Percentiles rank a stretch among this genome's conserved stretches.
Evolutionary conservation across 129 eudicot species (phyloP).

Genomic region (Gnaphalium uliginosum): DNA sequence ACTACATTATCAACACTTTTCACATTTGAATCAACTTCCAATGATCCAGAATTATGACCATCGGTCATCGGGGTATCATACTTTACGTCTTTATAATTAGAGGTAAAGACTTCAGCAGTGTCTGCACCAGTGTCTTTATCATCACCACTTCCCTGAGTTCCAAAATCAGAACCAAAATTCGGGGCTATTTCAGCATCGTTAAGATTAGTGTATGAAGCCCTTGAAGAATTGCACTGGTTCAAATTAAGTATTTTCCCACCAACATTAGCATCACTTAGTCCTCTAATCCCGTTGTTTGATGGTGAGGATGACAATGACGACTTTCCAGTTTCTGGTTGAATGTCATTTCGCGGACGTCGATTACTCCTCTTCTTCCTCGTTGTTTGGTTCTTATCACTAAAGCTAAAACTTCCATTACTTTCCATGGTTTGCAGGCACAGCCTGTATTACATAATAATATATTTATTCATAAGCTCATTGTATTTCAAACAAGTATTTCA

Average conservation of each 20-base stretch:
- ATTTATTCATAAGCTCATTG: neutral
- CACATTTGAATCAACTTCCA: slow-evolving; percentile 38
- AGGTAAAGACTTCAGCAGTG: neutral
- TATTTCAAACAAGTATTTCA: no score
- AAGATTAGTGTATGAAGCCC: slow-evolving; percentile 24
- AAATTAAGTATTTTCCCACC: slow-evolving; percentile 31
- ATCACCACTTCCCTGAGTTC: slow-evolving; percentile 23
- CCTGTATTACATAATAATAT: neutral
- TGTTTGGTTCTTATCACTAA: slow-evolving; percentile 36
- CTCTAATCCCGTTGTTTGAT: slow-evolving; percentile 47
- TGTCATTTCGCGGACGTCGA: slow-evolving; percentile 52
- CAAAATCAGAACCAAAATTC: slow-evolving; percentile 34
- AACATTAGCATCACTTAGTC: slow-evolving; percentile 46
- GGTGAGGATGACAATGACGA: slow-evolving; percentile 50
- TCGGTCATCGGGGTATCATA: slow-evolving; percentile 25
- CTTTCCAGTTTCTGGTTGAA: slow-evolving; percentile 40
- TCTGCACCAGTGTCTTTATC: slow-evolving; percentile 13
- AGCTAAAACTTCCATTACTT: slow-evolving; percentile 41
- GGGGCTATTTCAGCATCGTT: slow-evolving; percentile 28
- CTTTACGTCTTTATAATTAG: neutral
- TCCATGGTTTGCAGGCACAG: slow-evolving; percentile 47
- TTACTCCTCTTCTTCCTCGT: slow-evolving; percentile 62
- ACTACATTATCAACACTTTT: slow-evolving; percentile 43
- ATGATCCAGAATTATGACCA: slow-evolving; percentile 30
- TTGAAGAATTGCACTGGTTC: slow-evolving; percentile 42